phyloP scores from a whole-genome alignment of 306 rosid genomes.

The Rubus idaeus region DNA sequence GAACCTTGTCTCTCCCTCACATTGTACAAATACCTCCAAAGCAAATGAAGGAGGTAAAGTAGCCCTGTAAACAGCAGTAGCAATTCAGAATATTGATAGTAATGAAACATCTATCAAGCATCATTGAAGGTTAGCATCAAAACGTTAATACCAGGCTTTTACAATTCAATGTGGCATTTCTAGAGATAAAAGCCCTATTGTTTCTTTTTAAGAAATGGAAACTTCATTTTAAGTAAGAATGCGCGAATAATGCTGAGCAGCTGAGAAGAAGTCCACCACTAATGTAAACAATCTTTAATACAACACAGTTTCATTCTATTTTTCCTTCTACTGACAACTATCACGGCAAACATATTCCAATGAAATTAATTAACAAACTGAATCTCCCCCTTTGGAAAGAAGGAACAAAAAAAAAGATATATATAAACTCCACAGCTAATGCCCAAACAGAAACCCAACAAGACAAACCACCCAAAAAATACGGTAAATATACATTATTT shows the following conservation, averaged over 20 bases:
- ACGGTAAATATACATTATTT: neutral
- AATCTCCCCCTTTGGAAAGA: neutral
- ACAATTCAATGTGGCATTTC: neutral
- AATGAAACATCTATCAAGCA: slow-evolving; percentile 22
- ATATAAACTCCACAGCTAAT: neutral
- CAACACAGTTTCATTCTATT: neutral
- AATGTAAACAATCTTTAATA: neutral
- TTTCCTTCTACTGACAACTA: neutral
- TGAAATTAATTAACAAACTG: neutral
- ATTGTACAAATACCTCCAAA: slow-evolving; percentile 91
- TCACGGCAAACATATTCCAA: neutral
- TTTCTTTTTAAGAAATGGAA: neutral
- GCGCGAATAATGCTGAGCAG: neutral
- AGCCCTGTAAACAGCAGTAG: slow-evolving; percentile 54
- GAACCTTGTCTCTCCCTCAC: slow-evolving; percentile 99
- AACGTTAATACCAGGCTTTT: neutral
- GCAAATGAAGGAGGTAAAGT: slow-evolving; percentile 99
- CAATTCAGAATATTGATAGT: slow-evolving; percentile 17
- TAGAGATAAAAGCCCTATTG: neutral
- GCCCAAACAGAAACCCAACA: neutral
- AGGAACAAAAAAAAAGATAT: neutral
- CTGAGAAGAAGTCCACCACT: neutral
- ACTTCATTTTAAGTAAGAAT: neutral
- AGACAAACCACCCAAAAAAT: neutral
- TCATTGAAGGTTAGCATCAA: neutral